A percentile compares a stretch with the other conserved stretches of the same genome.
Conservation (phyloP, 2,329 filamentous ascomycete species). For the Cladosporium sp. region DNA sequence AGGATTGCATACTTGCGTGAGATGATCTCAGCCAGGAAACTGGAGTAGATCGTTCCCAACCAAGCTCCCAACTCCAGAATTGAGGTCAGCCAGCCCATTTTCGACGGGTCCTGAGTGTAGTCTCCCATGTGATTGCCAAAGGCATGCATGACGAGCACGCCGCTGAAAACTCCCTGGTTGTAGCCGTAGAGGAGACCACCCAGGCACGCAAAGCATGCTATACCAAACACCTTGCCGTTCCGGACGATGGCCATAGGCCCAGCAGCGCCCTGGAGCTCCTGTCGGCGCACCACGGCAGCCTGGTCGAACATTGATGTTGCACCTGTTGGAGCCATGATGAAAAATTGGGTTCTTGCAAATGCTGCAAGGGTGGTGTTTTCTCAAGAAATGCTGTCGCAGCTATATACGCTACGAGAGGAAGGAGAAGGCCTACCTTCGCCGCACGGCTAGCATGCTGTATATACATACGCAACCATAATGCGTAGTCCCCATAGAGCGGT, state of each 20-base stretch:
- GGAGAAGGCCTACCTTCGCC: background rate
- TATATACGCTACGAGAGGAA: too few species aligned
- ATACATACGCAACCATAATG: background rate
- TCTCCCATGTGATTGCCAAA: constrained; percentile 42
- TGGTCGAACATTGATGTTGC: constrained; percentile 34
- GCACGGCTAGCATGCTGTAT: constrained; percentile 2
- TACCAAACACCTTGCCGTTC: constrained; percentile 51
- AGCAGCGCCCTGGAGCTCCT: constrained; percentile 35
- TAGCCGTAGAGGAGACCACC: constrained; percentile 57
- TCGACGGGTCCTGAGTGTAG: constrained; percentile 33
- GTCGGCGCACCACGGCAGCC: constrained; percentile 37
- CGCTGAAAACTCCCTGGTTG: constrained; percentile 72
- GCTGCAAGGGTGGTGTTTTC: background rate
- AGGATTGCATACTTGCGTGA: constrained; percentile 67
- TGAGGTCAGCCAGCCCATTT: constrained; percentile 48
- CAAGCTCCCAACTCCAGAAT: constrained; percentile 74
- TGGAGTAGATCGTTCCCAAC: constrained; percentile 66
- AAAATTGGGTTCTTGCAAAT: background rate
- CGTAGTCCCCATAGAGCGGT: background rate
- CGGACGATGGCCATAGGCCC: constrained; percentile 48
- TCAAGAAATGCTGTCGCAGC: background rate
- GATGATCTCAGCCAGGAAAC: constrained; percentile 64
- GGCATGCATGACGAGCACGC: constrained; percentile 52
- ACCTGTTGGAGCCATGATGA: constrained; percentile 36
- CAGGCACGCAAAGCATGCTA: constrained; percentile 50